These are phyloP conservation scores for Globisporangium uncinulatum DNA, from an alignment of 352 stramenopile genomes.

Conservation along the genomic window DNA sequence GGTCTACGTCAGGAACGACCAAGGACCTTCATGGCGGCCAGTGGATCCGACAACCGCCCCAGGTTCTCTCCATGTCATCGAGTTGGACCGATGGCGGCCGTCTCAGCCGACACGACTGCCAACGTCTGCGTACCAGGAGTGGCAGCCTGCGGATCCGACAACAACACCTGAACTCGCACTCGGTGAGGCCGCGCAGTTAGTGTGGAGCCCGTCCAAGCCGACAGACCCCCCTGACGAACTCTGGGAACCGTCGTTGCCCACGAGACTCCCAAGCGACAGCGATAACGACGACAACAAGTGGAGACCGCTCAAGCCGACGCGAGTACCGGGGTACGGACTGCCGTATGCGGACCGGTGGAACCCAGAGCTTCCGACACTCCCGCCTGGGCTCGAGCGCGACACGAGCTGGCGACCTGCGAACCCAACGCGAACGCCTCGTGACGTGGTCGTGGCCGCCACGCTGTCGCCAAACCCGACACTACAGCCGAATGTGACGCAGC, in stretches of 20 bases:
- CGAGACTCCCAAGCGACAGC: background rate
- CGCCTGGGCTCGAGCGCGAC: background rate
- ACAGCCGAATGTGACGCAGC: background rate
- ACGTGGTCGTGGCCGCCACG: background rate
- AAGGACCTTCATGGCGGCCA: background rate
- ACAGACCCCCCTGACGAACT: background rate
- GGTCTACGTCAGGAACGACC: background rate
- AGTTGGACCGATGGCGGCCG: background rate
- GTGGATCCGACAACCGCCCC: background rate
- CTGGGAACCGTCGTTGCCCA: background rate
- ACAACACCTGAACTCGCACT: background rate
- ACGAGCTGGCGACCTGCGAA: background rate
- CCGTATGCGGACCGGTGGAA: background rate
- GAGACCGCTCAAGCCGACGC: conserved; percentile 1
- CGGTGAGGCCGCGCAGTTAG: background rate
- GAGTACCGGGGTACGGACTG: background rate
- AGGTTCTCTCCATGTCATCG: background rate
- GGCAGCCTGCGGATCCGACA: background rate
- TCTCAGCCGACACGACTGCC: background rate
- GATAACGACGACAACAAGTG: background rate
- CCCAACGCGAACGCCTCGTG: conserved; percentile 1
- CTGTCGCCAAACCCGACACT: background rate
- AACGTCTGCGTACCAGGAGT: background rate
- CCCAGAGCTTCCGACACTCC: background rate
- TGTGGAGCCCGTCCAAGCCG: background rate